phyloP scores from a whole-genome alignment of 2,329 filamentous ascomycete genomes.

The Stagonosporopsis cucurbitacearum region DNA sequence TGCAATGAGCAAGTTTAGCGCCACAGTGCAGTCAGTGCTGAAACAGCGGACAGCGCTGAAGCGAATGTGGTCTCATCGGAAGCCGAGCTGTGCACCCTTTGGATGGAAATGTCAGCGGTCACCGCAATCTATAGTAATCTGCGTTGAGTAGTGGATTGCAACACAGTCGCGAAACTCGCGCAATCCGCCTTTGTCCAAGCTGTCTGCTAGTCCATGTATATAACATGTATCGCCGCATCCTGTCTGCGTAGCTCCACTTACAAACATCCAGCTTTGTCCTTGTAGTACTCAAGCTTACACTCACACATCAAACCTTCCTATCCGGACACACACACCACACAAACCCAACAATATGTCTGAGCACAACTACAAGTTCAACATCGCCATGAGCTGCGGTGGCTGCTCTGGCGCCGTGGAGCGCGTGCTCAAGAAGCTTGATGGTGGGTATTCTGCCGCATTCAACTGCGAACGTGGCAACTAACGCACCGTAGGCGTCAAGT shows the following conservation, averaged over 20 bases:
- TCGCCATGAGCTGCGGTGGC: slow-evolving; percentile 92
- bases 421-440: slow-evolving; percentile 89
- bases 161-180: slow-evolving; percentile 24
- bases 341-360: slow-evolving; percentile 59
- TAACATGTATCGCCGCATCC: slow-evolving; percentile 10
- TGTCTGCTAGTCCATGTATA: slow-evolving; percentile 12
- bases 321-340: slow-evolving; percentile 1
- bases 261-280: slow-evolving; percentile 7
- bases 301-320: slow-evolving; percentile 3
- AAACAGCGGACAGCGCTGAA: slow-evolving; percentile 21
- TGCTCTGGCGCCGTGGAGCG: slow-evolving; percentile 94
- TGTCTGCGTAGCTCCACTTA: slow-evolving; percentile 13
- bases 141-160: slow-evolving; percentile 15
- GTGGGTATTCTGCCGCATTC: slow-evolving; percentile 57
- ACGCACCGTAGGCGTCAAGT: slow-evolving; percentile 74
- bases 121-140: slow-evolving; percentile 23
- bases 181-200: slow-evolving; percentile 11
- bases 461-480: slow-evolving; percentile 17
- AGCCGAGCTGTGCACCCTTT: slow-evolving; percentile 16
- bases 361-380: slow-evolving; percentile 94
- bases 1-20: slow-evolving; percentile 46
- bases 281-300: neutral
- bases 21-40: slow-evolving; percentile 32
- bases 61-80: slow-evolving; percentile 36
- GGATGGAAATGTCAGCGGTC: slow-evolving; percentile 20